Conservation (phyloP, 2,329 filamentous ascomycete species). For the Penicillium freii region DNA sequence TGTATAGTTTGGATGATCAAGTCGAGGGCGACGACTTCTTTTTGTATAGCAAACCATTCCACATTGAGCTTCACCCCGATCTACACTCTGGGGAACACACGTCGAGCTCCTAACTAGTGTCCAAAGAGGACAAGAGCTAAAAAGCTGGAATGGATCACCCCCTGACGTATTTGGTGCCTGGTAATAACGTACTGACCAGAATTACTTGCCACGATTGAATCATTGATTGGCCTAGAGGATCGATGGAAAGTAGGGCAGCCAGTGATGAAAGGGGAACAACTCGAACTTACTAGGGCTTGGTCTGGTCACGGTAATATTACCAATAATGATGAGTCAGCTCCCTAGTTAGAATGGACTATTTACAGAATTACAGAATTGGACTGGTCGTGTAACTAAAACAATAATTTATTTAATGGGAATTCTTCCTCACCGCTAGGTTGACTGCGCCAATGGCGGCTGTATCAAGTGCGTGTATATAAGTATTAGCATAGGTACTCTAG, state of each 20-base stretch:
- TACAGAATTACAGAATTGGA: not conserved
- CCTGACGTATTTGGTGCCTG: slow-evolving; percentile 28
- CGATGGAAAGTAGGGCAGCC: slow-evolving; percentile 23
- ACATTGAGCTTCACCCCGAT: slow-evolving; percentile 25
- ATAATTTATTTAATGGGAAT: not conserved
- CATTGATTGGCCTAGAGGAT: slow-evolving; percentile 13
- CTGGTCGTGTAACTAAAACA: not conserved
- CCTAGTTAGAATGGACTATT: not conserved
- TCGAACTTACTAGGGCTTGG: not conserved
- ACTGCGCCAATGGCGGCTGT: slow-evolving; percentile 10
- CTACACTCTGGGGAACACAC: slow-evolving; percentile 24
- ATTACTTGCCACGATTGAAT: not conserved
- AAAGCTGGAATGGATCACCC: slow-evolving; percentile 24
- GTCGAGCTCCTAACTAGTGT: slow-evolving; percentile 15
- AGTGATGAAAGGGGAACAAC: slow-evolving; percentile 6
- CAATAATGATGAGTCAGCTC: slow-evolving; percentile 28
- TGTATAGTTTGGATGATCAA: slow-evolving; percentile 5
- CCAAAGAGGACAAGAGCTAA: slow-evolving; percentile 15
- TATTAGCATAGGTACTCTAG: too few species aligned
- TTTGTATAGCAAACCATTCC: slow-evolving; percentile 29
- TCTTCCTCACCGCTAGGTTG: slow-evolving; percentile 8
- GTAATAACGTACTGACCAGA: slow-evolving; percentile 11
- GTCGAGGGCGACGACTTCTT: slow-evolving; percentile 13
- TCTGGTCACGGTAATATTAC: not conserved
- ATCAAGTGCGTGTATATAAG: not conserved